A percentile compares a stretch with the other conserved stretches of the same genome.
phyloP scores from a whole-genome alignment of 163 green algal species.

The Scenedesmus sp. region DNA sequence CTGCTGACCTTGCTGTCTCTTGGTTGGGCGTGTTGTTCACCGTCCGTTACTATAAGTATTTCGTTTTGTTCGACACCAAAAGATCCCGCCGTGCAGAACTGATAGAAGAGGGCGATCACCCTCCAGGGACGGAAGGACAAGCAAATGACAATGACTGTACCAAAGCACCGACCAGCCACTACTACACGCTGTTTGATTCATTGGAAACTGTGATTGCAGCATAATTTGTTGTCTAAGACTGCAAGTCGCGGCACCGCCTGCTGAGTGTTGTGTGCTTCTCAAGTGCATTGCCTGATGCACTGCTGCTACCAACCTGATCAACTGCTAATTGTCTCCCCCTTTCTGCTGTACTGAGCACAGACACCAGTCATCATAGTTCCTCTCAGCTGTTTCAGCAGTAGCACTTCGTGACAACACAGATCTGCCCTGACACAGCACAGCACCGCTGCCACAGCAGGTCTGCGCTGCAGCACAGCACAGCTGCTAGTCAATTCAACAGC shows the following conservation, averaged over 20 bases:
- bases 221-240: too few species aligned
- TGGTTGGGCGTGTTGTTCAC: neutral
- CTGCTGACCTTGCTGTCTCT: neutral
- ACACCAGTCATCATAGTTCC: neutral
- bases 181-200: neutral
- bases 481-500: neutral
- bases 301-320: neutral
- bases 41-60: neutral
- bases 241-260: too few species aligned
- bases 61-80: neutral
- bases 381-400: neutral
- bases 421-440: neutral
- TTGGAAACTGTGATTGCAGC: too few species aligned
- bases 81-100: neutral
- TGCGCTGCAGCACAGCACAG: neutral
- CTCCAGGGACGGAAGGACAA: neutral
- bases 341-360: neutral
- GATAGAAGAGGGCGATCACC: neutral
- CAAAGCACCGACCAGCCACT: neutral
- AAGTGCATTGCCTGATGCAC: neutral
- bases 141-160: constrained; percentile 13
- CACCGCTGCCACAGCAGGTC: neutral
- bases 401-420: neutral
- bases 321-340: neutral
- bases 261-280: too few species aligned